Conservation (phyloP, 2,329 filamentous ascomycete species). For the Paecilomyces sp. region DNA sequence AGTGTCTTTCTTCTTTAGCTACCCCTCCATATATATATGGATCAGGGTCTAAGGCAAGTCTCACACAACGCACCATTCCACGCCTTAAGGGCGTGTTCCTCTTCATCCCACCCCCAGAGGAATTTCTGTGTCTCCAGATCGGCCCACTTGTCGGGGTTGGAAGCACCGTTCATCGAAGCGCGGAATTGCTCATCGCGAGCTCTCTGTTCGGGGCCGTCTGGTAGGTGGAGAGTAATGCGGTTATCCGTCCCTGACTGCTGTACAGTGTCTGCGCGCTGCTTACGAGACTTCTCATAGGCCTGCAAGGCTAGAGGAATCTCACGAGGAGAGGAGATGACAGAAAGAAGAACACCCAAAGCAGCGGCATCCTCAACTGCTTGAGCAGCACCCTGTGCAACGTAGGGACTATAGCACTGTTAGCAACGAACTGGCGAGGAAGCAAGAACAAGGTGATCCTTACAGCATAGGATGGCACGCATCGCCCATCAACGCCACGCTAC, state of each 20-base stretch:
- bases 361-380: constrained; percentile 39
- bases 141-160: constrained; percentile 56
- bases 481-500: constrained; percentile 32
- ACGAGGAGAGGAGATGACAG: constrained; percentile 20
- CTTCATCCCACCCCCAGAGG: constrained; percentile 31
- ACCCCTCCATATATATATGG: neutral
- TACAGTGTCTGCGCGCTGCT: constrained; percentile 31
- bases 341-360: constrained; percentile 26
- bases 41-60: constrained; percentile 1
- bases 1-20: neutral
- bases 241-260: constrained; percentile 31
- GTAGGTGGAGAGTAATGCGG: constrained; percentile 28
- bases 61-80: constrained; percentile 20
- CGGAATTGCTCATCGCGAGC: constrained; percentile 34
- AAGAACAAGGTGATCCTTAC: constrained; percentile 16
- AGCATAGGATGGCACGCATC: constrained; percentile 41
- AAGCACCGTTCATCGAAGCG: constrained; percentile 15
- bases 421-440: neutral
- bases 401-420: constrained; percentile 17
- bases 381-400: constrained; percentile 40
- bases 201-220: constrained; percentile 33
- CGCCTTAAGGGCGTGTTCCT: constrained; percentile 21
- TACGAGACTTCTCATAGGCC: constrained; percentile 31
- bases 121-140: constrained; percentile 56
- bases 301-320: constrained; percentile 28